Conservation (phyloP, 768 basidiomycete species). For the Xanthoconium purpureum region DNA sequence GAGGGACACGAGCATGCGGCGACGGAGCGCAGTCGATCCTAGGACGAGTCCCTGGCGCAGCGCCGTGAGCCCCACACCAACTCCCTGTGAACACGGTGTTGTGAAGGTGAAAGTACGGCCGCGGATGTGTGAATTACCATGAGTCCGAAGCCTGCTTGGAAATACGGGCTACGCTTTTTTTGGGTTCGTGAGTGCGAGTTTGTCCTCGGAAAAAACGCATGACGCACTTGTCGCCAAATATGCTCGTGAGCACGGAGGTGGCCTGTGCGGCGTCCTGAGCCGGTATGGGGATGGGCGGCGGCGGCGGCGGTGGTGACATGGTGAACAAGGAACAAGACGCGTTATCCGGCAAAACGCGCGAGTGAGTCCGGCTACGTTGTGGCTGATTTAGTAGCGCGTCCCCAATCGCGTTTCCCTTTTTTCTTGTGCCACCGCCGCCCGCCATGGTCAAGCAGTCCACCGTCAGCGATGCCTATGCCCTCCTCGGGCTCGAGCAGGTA, state of each 20-base stretch:
- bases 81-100: conserved; percentile 53
- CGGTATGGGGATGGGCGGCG: conserved; percentile 2
- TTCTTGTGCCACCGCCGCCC: conserved; percentile 8
- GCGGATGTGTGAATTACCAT: conserved; percentile 57
- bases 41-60: conserved; percentile 69
- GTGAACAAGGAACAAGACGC: conserved; percentile 2
- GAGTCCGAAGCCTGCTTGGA: conserved; percentile 96
- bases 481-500: conserved; percentile 57
- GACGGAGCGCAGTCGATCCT: conserved; percentile 71
- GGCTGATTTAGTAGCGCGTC: conserved; percentile 27
- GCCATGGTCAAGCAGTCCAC: conserved; percentile 37
- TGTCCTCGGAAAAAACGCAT: neutral
- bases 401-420: conserved; percentile 23
- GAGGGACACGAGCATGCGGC: conserved; percentile 89
- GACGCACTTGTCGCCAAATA: conserved; percentile 69
- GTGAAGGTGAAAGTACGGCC: neutral
- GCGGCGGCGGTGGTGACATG: conserved; percentile 8
- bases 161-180: conserved; percentile 78
- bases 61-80: conserved; percentile 79
- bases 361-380: neutral
- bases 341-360: neutral
- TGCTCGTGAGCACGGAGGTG: conserved; percentile 35
- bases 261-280: conserved; percentile 6
- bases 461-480: conserved; percentile 37
- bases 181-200: conserved; percentile 17